phyloP scores from a whole-genome alignment of 805 yeast species.

The Lipomyces kockii region DNA sequence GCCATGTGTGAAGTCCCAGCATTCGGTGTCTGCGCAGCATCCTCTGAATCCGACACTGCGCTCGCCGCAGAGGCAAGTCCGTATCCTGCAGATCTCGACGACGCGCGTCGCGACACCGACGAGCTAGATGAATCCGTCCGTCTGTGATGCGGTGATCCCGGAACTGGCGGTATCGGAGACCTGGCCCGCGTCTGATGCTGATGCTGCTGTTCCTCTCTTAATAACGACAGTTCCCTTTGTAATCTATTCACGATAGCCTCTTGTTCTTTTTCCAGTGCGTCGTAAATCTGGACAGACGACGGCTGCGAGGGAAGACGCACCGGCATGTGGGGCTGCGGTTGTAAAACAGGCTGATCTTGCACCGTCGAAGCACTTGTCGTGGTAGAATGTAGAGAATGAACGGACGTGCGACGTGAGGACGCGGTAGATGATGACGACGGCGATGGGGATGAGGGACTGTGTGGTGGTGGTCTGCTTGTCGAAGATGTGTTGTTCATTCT shows the following conservation, averaged over 20 bases:
- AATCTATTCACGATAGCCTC: constrained; percentile 72
- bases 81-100: constrained; percentile 37
- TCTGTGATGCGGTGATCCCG: constrained; percentile 13
- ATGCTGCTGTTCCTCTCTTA: constrained; percentile 56
- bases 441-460: constrained; percentile 16
- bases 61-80: constrained; percentile 20
- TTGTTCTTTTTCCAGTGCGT: constrained; percentile 68
- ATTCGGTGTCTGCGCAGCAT: constrained; percentile 16
- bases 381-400: constrained; percentile 22
- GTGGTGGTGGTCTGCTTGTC: not conserved
- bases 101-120: constrained; percentile 40
- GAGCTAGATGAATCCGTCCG: constrained; percentile 43
- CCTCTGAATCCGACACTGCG: constrained; percentile 36
- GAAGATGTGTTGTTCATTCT: not conserved
- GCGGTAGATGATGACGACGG: constrained; percentile 25
- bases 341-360: constrained; percentile 10
- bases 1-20: constrained; percentile 5
- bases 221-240: constrained; percentile 61
- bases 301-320: constrained; percentile 32
- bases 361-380: constrained; percentile 23
- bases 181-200: constrained; percentile 20
- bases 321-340: constrained; percentile 18
- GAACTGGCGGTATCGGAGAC: constrained; percentile 21
- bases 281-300: constrained; percentile 42
- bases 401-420: constrained; percentile 29